Conservation (phyloP, 768 basidiomycete genomes). For the Hysterangium stoloniferum region DNA sequence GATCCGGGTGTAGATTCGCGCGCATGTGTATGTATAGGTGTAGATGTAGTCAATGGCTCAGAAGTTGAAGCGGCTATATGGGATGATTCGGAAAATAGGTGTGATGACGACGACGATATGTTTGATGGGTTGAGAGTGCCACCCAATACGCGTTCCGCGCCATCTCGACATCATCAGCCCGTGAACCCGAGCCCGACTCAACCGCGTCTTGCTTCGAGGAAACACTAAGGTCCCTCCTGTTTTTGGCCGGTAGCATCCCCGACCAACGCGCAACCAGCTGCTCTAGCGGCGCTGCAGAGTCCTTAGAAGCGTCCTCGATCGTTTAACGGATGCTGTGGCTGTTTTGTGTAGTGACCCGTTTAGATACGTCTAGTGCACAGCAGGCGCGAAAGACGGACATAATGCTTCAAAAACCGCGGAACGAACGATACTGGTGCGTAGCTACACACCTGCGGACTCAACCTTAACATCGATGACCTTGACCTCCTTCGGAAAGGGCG, state of each 20-base stretch:
- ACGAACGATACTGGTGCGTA: too few relatives aligned
- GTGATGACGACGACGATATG: neutral
- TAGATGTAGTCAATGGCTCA: neutral
- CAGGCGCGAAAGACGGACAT: constrained; percentile 1
- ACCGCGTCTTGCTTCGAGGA: neutral
- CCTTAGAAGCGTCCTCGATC: neutral
- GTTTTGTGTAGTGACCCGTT: neutral
- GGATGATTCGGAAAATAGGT: neutral
- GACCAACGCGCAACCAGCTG: neutral
- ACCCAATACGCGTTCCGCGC: too few relatives aligned
- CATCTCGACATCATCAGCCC: neutral
- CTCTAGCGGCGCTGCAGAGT: neutral
- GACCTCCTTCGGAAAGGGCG: neutral
- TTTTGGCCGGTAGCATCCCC: neutral
- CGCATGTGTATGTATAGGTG: neutral
- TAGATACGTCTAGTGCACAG: neutral
- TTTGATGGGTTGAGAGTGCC: too few relatives aligned
- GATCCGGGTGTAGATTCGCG: neutral
- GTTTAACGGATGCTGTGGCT: neutral
- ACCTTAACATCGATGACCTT: constrained; percentile 8
- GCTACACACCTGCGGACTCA: constrained; percentile 5
- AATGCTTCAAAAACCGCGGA: too few relatives aligned
- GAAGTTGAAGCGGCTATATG: neutral
- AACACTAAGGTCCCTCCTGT: neutral
- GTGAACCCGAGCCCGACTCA: neutral